Evolutionary conservation across 108 stramenopile species (phyloP).

Genomic region (Pseudonitzschia multiseries): DNA sequence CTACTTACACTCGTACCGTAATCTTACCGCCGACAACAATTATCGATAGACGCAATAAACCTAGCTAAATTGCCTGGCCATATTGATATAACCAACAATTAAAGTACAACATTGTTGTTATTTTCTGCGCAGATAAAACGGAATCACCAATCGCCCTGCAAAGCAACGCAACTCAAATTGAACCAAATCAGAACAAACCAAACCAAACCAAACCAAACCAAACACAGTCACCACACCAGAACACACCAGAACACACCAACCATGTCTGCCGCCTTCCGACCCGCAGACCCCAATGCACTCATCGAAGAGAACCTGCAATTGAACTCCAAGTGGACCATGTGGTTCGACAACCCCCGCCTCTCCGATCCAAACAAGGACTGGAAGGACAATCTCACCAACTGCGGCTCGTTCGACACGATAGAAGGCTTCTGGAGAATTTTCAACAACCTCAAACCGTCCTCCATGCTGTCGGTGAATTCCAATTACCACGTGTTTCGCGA

Average conservation of each 20-base stretch:
- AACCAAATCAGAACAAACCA: too few species aligned
- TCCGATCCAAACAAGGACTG: conserved; percentile 74
- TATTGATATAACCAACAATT: not conserved
- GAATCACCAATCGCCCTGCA: not conserved
- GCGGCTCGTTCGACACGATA: conserved; percentile 82
- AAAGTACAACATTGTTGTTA: not conserved
- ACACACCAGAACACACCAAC: not conserved
- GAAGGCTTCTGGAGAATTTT: conserved; percentile 90
- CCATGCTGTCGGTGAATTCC: conserved; percentile 51
- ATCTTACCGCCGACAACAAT: too few species aligned
- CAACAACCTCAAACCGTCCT: conserved; percentile 87
- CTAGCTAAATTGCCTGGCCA: not conserved
- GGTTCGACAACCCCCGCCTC: conserved; percentile 91
- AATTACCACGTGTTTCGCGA: conserved; percentile 92
- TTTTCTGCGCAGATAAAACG: not conserved
- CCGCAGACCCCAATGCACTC: not conserved
- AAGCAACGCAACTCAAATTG: not conserved
- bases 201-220: too few species aligned
- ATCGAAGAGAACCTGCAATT: conserved; percentile 36
- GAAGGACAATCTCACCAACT: conserved; percentile 88
- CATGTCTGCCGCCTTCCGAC: conserved; percentile 13
- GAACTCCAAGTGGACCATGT: conserved; percentile 83
- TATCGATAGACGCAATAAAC: not conserved
- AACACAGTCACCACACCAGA: too few species aligned
- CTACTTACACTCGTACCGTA: too few species aligned